Evolutionary conservation across 768 basidiomycete genomes (phyloP), one percentile per base, ranked within the genome.

Genomic region (Nidularia pulvinata): DNA sequence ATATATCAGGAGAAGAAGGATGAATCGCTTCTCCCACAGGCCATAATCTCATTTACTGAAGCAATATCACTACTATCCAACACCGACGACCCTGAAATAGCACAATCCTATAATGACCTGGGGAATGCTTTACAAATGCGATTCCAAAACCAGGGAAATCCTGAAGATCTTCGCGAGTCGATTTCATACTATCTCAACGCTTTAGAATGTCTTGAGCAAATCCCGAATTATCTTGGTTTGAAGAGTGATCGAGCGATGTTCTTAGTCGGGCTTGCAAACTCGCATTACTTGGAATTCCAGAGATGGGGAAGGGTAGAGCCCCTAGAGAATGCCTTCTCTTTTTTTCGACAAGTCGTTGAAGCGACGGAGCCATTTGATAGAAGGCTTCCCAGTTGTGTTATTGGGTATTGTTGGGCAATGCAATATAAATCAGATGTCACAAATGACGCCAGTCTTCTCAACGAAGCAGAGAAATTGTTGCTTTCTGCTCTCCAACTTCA

Each of bases 101-200:
- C 56, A 11, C 43, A 30, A 43, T 57, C 43, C 46, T 47, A 34
- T 22, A 16, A 50, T 35, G 52, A 49, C 19, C 34, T 61, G 10
- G 60, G 56, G 33, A 57, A 61, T 34, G 51, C 54, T 1, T 54
- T 54, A 37, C 54, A 54, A 6, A 19, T 36, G 1, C 49, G 55
- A 36, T 57, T 48, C 36, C 53, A 13, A 59, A 48, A 52, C 19
- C 43, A 49, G 53, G 49, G 46, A 49, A 14, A 49, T 55, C 46
- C 33, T 46, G 11, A 37, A 53, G 14, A 55, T 56, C 22, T 45
- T 61, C 16, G 56, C 53, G 34, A 53, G 53, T 19, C 60, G 3
- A 61, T 61, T 33, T 46, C 49, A n/a, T 61, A 49, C 44, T 57
- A 55, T 39, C 42, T 56, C 33, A 52, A 59, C 43, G 54, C 51